Evolutionary conservation across 257 asterid genomes (phyloP), one percentile per base, ranked within the genome.

Genomic region (Plantago major): DNA sequence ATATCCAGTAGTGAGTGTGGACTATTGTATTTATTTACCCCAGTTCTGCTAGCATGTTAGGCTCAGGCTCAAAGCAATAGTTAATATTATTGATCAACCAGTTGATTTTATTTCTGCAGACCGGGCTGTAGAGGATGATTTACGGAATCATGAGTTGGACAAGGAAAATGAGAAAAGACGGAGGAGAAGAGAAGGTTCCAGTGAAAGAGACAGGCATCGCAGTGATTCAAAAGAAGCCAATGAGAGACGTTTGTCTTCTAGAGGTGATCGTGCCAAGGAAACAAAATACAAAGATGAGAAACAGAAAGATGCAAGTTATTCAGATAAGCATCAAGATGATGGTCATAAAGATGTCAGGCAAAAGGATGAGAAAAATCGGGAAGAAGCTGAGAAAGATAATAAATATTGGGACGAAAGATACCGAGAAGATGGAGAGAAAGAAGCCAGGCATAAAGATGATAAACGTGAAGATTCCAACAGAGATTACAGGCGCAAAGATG

Each of bases 261-360:
- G 78, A 76, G 73, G 76, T 64, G 99, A 89, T 38, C 95, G 77
- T 60, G 71, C 82, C 43, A 83, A 79, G 84, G 94, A 84, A 75
- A 76, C 74, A 63, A 88, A 76, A 73, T 63, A 74, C 70, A 81
- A 73, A 72, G 93, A 86, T 67, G 95, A 82, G 62, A 82, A 73
- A 81, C 71, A 81, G 69, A 88, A 77, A 59, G 94, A 81, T 52
- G 85, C 73, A 49, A 66, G 54, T 61, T 72, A 75, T 71, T 71
- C 73, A 45, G 96, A 79, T 51, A 84, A 81, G 69, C 74, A 75
- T 65, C 82, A 54, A 62, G 88, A 90, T 62, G 85, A 83, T 69
- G 73, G 66, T 44, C 83, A 74, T 65, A 93, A 71, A 81, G 95
- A 84, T 73, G 82, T 79, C 30, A 79, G 79, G 68, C 81, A 80